These are phyloP conservation scores for Fraxinus latifolia DNA, from an alignment of 305 asterid species.

Conservation along the genomic window DNA sequence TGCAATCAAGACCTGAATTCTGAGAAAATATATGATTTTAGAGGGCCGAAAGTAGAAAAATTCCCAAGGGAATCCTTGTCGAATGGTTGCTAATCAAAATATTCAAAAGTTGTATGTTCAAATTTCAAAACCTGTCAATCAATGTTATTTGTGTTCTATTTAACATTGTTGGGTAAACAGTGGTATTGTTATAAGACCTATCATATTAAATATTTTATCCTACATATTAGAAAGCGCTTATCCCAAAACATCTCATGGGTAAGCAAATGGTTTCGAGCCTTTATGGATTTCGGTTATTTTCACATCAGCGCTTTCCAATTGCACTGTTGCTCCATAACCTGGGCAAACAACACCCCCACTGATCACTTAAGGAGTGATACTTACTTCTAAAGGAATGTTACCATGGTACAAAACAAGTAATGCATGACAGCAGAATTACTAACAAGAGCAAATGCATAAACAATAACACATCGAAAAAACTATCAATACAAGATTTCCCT, in stretches of 20 bases:
- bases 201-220: background rate
- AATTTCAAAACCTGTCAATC: background rate
- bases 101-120: background rate
- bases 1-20: background rate
- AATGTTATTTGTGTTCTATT: background rate
- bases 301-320: background rate
- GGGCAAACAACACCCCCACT: background rate
- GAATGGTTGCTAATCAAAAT: background rate
- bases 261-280: background rate
- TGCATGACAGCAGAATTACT: conserved; percentile 13
- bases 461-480: background rate
- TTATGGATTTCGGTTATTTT: background rate
- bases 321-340: background rate
- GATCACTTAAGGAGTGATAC: background rate
- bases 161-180: background rate
- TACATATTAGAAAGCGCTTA: background rate
- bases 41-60: background rate
- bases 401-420: background rate
- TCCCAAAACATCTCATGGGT: background rate
- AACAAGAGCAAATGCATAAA: background rate
- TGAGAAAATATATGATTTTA: background rate
- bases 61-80: background rate
- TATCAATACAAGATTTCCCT: background rate
- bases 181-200: background rate
- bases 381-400: background rate